Conservation (phyloP, 345 rosid species). For the Eucalyptus polyanthemos region DNA sequence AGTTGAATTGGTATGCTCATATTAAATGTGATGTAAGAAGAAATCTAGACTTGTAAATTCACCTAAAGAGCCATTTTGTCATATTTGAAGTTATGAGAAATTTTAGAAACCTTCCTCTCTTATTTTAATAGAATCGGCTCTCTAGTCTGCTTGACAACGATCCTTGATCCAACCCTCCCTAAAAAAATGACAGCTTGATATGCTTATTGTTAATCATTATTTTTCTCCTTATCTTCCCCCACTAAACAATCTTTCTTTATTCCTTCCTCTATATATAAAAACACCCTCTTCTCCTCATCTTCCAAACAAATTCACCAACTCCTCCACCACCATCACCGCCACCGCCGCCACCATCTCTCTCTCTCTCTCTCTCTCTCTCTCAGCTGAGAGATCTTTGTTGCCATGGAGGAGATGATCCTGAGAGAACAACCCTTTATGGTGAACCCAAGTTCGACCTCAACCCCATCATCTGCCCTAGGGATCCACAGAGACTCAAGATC, state of each 20-base stretch:
- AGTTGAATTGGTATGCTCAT: background rate
- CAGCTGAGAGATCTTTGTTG: background rate
- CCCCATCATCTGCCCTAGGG: conserved; percentile 4
- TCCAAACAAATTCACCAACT: background rate
- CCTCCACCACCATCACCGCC: background rate
- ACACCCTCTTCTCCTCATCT: background rate
- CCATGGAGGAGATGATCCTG: background rate
- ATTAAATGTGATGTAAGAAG: background rate
- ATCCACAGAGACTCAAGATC: conserved; percentile 9
- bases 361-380: background rate
- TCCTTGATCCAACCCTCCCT: background rate
- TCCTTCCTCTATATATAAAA: background rate
- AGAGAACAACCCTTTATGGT: background rate
- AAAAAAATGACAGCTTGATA: background rate
- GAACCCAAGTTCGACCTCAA: background rate
- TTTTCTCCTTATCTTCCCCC: background rate
- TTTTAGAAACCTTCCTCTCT: background rate
- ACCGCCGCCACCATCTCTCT: background rate
- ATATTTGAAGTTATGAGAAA: background rate
- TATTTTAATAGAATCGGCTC: background rate
- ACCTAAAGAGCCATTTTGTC: background rate
- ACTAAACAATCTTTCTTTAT: background rate
- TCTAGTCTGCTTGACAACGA: background rate
- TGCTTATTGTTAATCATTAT: background rate
- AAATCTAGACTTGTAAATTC: background rate